Base-by-base conservation (phyloP, 805 yeast species). In the Suhomyces xylopsoci region DNA sequence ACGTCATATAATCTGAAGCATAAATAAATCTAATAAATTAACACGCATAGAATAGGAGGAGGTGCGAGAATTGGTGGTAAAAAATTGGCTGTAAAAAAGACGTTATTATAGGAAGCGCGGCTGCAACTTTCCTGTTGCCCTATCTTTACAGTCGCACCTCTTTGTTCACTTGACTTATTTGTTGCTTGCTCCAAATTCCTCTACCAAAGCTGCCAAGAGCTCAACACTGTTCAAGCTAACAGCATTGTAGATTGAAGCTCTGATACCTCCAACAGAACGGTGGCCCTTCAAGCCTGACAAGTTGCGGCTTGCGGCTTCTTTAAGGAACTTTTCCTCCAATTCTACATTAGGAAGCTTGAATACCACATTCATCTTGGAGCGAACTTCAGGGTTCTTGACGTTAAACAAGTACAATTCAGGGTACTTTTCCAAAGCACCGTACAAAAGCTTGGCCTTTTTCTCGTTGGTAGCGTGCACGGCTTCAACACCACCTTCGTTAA, bases 221-320 rank as follows among this genome's bases (percentile, higher is more conserved):
- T 82, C 73, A 26, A 83, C 85, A 61, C 89, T 82, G 20, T 79
- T 77, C 47, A 82, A 72, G 4, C 84, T 68, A 49, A 94, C 88
- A 14, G 98, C 97, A 64, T 94, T 93, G 70, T 93, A 92, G 51
- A 91, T 75, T 12, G 97, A 91, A 14, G 96, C 92, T 70, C 99
- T 85, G 71, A 94, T 87, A 28, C 99, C 99, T 49, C 98, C 98
- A 44, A 93, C 98, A 3, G 97, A 90, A 68, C 98, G 83, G 71
- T 93, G 98, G 42, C 99, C 98, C 72, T 91, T 89, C 63, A 93
- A 79, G 6, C 97, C 98, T 5, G 84, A 74, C 56, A 94, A 77
- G 1, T 81, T 79, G 52, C 58, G 65, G 25, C 68, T 80, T 22
- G 75, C 79, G 3, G 97, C 96, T 47, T 78, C 84, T 55, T 81